A percentile compares a stretch with the other conserved stretches of the same genome.
phyloP scores from a whole-genome alignment of 345 rosid genomes.

The Aegle marmelos region DNA sequence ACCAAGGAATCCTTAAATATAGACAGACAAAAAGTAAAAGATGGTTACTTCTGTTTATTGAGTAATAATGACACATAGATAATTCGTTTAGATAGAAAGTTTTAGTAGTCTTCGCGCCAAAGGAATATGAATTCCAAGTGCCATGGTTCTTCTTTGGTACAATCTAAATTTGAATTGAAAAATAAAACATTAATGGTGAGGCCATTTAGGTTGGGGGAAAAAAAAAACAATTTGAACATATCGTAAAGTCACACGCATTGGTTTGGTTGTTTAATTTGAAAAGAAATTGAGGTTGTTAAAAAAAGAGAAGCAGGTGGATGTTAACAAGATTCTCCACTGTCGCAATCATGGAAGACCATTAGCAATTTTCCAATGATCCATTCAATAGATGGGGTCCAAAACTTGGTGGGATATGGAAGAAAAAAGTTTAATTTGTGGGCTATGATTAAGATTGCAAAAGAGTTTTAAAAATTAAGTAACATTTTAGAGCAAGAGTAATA shows the following conservation, averaged over 20 bases:
- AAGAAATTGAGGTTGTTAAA: not conserved
- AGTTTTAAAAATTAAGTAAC: not conserved
- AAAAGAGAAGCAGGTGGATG: not conserved
- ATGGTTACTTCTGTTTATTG: not conserved
- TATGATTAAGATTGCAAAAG: not conserved
- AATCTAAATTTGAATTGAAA: slow-evolving; percentile 3
- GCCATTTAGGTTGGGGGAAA: not conserved
- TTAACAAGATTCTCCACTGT: slow-evolving; percentile 3
- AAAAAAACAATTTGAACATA: not conserved
- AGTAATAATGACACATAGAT: not conserved
- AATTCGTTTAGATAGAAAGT: not conserved
- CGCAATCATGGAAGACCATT: slow-evolving; percentile 5
- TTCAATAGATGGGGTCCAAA: not conserved
- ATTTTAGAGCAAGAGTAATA: not conserved
- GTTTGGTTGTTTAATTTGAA: not conserved
- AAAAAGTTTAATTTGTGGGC: not conserved
- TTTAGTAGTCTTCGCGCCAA: slow-evolving; percentile 17
- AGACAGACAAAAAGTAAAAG: not conserved
- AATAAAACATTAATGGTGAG: not conserved
- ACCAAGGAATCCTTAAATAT: not conserved
- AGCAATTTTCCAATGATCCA: slow-evolving; percentile 13
- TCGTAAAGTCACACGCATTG: not conserved
- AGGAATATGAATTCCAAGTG: slow-evolving; percentile 16
- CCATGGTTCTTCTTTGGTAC: not conserved
- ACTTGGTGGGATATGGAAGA: not conserved